Base-by-base conservation (phyloP, 2,329 filamentous ascomycete genomes). In the Colletotrichum tropicale region DNA sequence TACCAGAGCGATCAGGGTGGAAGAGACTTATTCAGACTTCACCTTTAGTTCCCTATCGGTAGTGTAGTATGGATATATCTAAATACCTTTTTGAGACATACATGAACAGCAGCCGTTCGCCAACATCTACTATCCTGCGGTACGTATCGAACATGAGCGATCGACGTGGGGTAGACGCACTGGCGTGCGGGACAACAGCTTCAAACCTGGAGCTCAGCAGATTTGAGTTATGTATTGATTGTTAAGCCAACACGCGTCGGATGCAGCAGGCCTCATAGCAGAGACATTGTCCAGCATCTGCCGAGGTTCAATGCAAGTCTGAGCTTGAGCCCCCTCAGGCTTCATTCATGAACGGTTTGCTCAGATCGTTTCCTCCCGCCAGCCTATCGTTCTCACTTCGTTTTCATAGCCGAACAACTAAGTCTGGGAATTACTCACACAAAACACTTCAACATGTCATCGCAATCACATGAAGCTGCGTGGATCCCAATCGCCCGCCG, bases 401-500 rank as follows among this genome's bases (percentile, higher is more conserved):
- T 36, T 34, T 6, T 10, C 16, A 36, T n/a, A 9, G 6, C 30
- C 3, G 18, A 62, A 62, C 10, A 15, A 36, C 8, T 10, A 5
- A 62, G 8, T 1, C 9, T 1, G 4, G 15, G 4, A 38, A 38
- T 5, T 18, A 12, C 36, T 5, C 28, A 24, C 9, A 3, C 15
- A 15, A 30, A 7, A 30, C 1, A 13, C n/a, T 10, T 1, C n/a
- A 43, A 36, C 0, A 76, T 73, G 65, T 16, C 64, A 24, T 68
- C 64, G 2, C 43, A 58, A 4, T 58, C 52, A 3, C 18, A 16
- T 16, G 70, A 74, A 55, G 65, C 70, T 9, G 12, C 74, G n/a
- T 76, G 74, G 74, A 16, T 68, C 15, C 18, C 34, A 18, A 69
- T 76, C 4, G 65, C 74, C 12, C 56, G 48, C 18, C 70, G 74